These are phyloP conservation scores for Firmiana major DNA, from an alignment of 345 rosid genomes.

Conservation along the genomic window DNA sequence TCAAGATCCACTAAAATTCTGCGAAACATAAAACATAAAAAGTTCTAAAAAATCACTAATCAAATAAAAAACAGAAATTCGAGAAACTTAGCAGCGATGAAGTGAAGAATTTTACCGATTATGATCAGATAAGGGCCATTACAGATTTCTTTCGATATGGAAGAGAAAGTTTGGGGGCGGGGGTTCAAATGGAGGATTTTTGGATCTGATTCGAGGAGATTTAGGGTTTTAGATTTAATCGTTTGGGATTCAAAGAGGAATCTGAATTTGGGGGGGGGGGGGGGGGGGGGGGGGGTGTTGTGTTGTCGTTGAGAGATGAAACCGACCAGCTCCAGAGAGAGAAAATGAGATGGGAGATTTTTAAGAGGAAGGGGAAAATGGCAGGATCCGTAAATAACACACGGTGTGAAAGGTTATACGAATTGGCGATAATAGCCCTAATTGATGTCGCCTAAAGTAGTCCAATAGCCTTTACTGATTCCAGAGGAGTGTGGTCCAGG, in stretches of 20 bases:
- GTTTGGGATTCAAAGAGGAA: background rate
- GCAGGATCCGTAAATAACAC: conserved; percentile 11
- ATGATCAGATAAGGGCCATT: conserved; percentile 5
- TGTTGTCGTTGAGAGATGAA: conserved; percentile 10
- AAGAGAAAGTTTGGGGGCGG: background rate
- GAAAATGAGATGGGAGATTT: background rate
- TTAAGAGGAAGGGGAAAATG: background rate
- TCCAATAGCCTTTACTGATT: too few species aligned
- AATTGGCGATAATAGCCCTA: background rate
- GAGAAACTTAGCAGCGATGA: background rate
- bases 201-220: conserved; percentile 6
- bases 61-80: background rate
- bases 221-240: background rate
- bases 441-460: background rate
- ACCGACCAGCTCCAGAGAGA: background rate
- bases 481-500: background rate
- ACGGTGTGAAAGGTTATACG: background rate
- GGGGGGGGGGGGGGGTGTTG: too few species aligned
- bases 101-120: conserved; percentile 5
- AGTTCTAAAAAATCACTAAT: background rate
- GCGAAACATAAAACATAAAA: background rate
- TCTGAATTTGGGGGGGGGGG: too few species aligned
- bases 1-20: conserved; percentile 28
- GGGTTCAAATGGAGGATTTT: background rate
- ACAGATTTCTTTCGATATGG: conserved; percentile 1